phyloP scores from a whole-genome alignment of 768 basidiomycete species.

The Mycena polygramma region DNA sequence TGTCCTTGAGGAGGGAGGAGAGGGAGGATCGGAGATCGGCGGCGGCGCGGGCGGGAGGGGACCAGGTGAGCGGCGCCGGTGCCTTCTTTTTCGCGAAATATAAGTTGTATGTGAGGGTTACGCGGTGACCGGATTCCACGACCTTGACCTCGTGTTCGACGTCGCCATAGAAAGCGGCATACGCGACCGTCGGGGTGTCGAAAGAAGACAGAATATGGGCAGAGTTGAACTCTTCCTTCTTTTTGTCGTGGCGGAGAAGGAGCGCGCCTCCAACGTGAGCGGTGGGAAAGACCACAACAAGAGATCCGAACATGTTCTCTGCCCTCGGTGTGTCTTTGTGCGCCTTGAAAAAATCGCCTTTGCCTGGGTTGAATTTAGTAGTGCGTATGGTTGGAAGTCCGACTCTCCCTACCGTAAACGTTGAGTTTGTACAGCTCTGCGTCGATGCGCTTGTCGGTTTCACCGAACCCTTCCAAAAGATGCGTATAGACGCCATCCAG shows the following conservation, averaged over 20 bases:
- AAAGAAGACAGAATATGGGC: conserved; percentile 32
- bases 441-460: conserved; percentile 33
- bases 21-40: conserved; percentile 12
- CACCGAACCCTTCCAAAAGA: conserved; percentile 36
- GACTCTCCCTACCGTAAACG: conserved; percentile 49
- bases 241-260: conserved; percentile 44
- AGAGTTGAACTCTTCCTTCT: conserved; percentile 53
- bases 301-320: conserved; percentile 56
- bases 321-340: conserved; percentile 57
- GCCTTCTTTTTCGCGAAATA: conserved; percentile 1
- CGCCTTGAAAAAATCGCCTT: conserved; percentile 55
- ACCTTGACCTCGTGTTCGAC: conserved; percentile 18
- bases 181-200: conserved; percentile 22
- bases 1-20: conserved; percentile 48
- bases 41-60: neutral
- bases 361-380: conserved; percentile 30
- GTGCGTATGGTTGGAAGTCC: too few relatives aligned
- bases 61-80: neutral
- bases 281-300: conserved; percentile 58
- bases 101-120: conserved; percentile 26
- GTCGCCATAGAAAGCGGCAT: conserved; percentile 27
- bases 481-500: conserved; percentile 37
- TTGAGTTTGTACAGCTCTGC: conserved; percentile 56
- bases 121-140: conserved; percentile 23
- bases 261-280: conserved; percentile 55